phyloP scores from a whole-genome alignment of 2,329 filamentous ascomycete species.

The Venturia asperata region DNA sequence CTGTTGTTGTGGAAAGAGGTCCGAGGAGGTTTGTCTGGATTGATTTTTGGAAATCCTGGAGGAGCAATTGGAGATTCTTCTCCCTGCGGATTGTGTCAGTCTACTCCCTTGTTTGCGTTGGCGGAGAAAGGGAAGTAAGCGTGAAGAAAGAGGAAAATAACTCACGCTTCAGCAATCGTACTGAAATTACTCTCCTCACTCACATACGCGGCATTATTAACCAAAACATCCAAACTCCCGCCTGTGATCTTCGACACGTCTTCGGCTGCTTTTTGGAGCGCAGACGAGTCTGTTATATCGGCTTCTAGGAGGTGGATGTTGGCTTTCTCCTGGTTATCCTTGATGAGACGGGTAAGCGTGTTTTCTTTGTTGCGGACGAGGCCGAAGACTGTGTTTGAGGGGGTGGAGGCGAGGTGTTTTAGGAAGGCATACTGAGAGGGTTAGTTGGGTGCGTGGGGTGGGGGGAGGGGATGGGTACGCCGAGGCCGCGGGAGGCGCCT shows the following conservation, averaged over 20 bases:
- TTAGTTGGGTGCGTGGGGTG: not conserved
- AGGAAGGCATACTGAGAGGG: slow-evolving; percentile 28
- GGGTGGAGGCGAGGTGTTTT: slow-evolving; percentile 26
- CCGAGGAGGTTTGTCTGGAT: slow-evolving; percentile 27
- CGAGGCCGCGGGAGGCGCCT: slow-evolving; percentile 30
- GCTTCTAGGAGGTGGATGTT: slow-evolving; percentile 44
- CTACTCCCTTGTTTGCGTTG: not conserved
- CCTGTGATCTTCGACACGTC: slow-evolving; percentile 25
- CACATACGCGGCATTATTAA: slow-evolving; percentile 30
- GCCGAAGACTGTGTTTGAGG: slow-evolving; percentile 30
- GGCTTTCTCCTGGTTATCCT: slow-evolving; percentile 21
- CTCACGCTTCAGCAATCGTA: slow-evolving; percentile 23
- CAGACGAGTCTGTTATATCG: slow-evolving; percentile 37
- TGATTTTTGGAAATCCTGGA: slow-evolving; percentile 21
- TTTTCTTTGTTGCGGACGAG: slow-evolving; percentile 29
- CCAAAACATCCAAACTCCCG: slow-evolving; percentile 27
- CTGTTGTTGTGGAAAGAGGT: slow-evolving; percentile 24
- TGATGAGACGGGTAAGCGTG: slow-evolving; percentile 22
- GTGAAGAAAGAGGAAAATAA: not conserved
- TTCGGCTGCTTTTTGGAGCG: slow-evolving; percentile 31
- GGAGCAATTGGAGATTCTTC: slow-evolving; percentile 21
- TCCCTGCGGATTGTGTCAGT: slow-evolving; percentile 20
- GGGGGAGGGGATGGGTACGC: slow-evolving; percentile 21
- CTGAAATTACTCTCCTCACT: slow-evolving; percentile 20
- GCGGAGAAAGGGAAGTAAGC: not conserved